phyloP scores from a whole-genome alignment of 1,284 basidiomycete species.

The Sporisorium iseilematis-ciliati region DNA sequence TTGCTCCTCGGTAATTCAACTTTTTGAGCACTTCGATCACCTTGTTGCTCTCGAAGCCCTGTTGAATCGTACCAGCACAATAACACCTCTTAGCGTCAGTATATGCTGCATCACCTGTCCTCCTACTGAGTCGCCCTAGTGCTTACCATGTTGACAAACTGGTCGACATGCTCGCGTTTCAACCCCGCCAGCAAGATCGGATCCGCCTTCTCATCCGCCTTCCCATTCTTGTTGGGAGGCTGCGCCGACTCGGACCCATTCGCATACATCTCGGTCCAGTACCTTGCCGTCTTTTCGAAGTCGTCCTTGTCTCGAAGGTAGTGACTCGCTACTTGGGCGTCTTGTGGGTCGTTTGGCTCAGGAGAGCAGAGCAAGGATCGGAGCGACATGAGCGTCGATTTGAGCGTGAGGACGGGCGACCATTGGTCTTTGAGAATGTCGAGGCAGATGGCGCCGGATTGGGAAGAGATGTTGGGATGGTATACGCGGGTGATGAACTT shows the following conservation, averaged over 20 bases:
- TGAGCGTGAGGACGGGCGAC: conserved; percentile 79
- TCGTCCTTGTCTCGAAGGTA: conserved; percentile 86
- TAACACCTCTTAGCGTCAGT: background rate
- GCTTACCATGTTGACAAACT: conserved; percentile 70
- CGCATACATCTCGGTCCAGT: conserved; percentile 76
- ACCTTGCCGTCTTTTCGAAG: conserved; percentile 91
- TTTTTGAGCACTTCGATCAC: conserved; percentile 89
- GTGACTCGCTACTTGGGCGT: conserved; percentile 93
- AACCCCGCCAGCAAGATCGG: conserved; percentile 72
- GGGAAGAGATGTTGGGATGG: conserved; percentile 95
- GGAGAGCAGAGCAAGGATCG: conserved; percentile 96
- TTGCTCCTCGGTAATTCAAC: conserved; percentile 88
- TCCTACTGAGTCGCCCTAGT: conserved; percentile 4
- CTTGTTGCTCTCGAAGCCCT: conserved; percentile 78
- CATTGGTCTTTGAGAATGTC: conserved; percentile 76
- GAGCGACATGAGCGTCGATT: conserved; percentile 94
- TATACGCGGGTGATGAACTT: conserved; percentile 79
- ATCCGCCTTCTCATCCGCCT: conserved; percentile 53
- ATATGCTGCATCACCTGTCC: no score
- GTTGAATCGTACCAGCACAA: background rate
- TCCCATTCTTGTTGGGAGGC: conserved; percentile 60
- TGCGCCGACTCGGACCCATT: conserved; percentile 51
- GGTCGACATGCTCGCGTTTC: conserved; percentile 71
- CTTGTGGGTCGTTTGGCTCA: conserved; percentile 96
- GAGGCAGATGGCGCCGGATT: conserved; percentile 90